Evolutionary conservation across 768 basidiomycete species (phyloP).

Genomic region (Lactarius indigo): DNA sequence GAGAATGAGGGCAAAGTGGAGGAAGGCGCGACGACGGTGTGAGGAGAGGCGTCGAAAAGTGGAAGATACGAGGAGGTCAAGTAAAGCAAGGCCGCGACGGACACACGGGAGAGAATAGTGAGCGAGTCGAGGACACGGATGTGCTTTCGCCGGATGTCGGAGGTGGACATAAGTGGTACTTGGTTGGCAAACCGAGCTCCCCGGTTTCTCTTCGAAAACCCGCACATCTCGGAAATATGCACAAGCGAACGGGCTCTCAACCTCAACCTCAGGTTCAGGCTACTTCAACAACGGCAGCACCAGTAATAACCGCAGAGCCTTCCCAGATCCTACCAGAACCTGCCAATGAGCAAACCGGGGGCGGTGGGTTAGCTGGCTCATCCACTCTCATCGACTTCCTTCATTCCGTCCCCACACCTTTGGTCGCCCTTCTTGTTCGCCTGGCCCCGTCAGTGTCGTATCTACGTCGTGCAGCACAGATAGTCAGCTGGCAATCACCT

Average conservation of each 20-base stretch:
- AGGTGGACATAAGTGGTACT: background rate
- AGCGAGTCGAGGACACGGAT: constrained; percentile 17
- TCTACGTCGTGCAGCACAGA: constrained; percentile 42
- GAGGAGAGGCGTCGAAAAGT: constrained; percentile 24
- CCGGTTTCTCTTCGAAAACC: background rate
- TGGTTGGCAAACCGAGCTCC: background rate
- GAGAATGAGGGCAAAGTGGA: constrained; percentile 15
- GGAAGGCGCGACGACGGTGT: constrained; percentile 1
- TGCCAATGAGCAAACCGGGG: background rate
- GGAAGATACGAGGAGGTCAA: constrained; percentile 16
- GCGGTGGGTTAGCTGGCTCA: constrained; percentile 17
- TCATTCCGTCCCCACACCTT: constrained; percentile 55
- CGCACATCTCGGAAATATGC: background rate
- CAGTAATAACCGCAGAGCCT: background rate
- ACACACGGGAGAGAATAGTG: constrained; percentile 17
- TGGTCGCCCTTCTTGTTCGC: constrained; percentile 57
- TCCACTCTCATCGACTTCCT: constrained; percentile 45
- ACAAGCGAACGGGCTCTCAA: constrained; percentile 11
- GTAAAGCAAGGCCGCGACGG: constrained; percentile 4
- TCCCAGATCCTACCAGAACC: background rate
- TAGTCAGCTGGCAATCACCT: constrained; percentile 53
- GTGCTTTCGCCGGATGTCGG: constrained; percentile 4
- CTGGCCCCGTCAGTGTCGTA: constrained; percentile 53
- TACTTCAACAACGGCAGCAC: background rate
- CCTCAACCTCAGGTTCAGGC: background rate